A percentile compares a stretch with the other conserved stretches of the same genome.
These are phyloP conservation scores for Croton setiger DNA, from an alignment of 441 rosid species.

Conservation along the genomic window DNA sequence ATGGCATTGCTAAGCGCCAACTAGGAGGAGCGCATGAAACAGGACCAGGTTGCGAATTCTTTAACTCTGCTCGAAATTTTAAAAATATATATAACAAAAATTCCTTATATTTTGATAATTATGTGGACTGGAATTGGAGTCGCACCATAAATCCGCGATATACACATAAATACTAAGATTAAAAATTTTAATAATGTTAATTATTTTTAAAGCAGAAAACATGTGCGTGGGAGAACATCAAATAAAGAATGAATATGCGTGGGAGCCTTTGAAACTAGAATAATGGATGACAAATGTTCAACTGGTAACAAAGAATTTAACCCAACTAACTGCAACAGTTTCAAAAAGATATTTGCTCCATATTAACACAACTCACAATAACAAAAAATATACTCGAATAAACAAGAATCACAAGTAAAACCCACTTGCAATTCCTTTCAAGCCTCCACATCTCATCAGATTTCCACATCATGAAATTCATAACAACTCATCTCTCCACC, in stretches of 20 bases:
- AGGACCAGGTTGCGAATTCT: no score
- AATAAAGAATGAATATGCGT: constrained; percentile 61
- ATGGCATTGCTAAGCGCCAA: no score
- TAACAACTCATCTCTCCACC: constrained; percentile 50
- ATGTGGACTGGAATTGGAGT: no score
- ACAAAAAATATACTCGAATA: background rate
- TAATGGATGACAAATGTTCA: constrained; percentile 55
- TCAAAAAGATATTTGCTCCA: background rate
- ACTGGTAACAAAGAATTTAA: constrained; percentile 54
- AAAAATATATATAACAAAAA: no score
- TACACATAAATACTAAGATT: no score
- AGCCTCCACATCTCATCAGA: background rate
- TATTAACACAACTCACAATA: no score
- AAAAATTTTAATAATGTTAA: no score
- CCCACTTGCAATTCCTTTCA: background rate
- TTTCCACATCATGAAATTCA: constrained; percentile 54
- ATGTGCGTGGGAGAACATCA: constrained; percentile 26
- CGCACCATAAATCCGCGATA: no score
- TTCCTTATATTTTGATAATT: no score
- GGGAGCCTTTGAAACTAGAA: constrained; percentile 60
- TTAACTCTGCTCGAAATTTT: no score
- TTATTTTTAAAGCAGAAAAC: no score
- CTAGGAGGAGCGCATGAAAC: no score
- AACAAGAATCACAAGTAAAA: background rate
- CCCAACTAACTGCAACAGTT: constrained; percentile 59